Percentiles rank a stretch among this genome's conserved stretches.
These are phyloP conservation scores for Lycium barbarum DNA, from an alignment of 257 asterid species.

Conservation along the genomic window DNA sequence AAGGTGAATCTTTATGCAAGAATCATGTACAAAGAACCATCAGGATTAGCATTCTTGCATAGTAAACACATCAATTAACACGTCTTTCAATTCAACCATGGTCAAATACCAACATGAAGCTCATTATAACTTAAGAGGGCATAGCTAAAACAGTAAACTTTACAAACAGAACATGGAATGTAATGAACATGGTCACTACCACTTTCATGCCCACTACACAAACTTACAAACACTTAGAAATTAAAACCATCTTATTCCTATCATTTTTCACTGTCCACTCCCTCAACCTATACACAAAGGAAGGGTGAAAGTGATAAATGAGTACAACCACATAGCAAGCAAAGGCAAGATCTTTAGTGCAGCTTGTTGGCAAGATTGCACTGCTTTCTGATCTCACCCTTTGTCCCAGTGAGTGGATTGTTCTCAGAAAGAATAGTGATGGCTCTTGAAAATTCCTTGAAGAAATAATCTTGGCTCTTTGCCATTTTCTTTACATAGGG, in stretches of 20 bases:
- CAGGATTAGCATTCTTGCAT: slow-evolving; percentile 25
- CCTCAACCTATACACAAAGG: slow-evolving; percentile 4
- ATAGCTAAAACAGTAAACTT: slow-evolving; percentile 3
- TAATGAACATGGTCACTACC: slow-evolving; percentile 31
- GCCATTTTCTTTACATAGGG: slow-evolving; percentile 94
- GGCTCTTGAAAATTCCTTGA: slow-evolving; percentile 73
- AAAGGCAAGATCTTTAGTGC: slow-evolving; percentile 34
- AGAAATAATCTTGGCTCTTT: slow-evolving; percentile 79
- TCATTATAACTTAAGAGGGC: background rate
- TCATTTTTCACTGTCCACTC: background rate
- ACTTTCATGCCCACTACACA: slow-evolving; percentile 23
- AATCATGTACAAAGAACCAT: slow-evolving; percentile 31
- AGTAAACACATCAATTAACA: slow-evolving; percentile 37
- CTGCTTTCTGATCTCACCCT: slow-evolving; percentile 85
- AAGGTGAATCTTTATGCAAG: background rate
- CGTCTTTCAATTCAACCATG: slow-evolving; percentile 8
- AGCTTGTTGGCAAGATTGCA: slow-evolving; percentile 88
- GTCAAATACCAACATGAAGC: too few relatives aligned
- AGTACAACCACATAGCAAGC: slow-evolving; percentile 18
- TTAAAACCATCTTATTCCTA: slow-evolving; percentile 38
- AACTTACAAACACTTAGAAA: slow-evolving; percentile 26
- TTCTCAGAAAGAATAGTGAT: slow-evolving; percentile 82
- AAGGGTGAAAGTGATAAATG: slow-evolving; percentile 29
- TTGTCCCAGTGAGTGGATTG: slow-evolving; percentile 87
- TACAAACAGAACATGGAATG: slow-evolving; percentile 32